phyloP scores from a whole-genome alignment of 208 protist species.

The Porcisia hertigi region DNA sequence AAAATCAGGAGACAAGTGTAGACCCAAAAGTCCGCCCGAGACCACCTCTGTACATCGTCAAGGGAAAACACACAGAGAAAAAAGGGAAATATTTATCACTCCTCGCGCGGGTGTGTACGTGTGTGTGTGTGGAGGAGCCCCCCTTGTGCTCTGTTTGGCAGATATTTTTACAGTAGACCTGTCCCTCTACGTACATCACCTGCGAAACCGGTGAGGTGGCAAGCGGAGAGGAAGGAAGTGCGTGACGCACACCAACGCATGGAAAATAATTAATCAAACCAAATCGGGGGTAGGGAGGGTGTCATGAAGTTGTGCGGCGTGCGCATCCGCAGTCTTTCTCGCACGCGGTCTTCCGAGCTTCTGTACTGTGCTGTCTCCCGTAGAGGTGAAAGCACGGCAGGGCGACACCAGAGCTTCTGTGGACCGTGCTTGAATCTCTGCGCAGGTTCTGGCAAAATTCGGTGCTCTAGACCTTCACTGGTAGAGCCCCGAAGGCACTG shows the following conservation, averaged over 20 bases:
- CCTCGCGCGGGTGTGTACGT: too few species aligned
- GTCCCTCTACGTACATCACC: too few species aligned
- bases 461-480: background rate
- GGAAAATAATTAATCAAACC: background rate
- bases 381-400: background rate
- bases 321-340: background rate
- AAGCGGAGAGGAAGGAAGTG: too few species aligned
- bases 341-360: background rate
- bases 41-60: background rate
- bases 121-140: too few species aligned
- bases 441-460: background rate
- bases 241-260: too few species aligned
- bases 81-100: background rate
- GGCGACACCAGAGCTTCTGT: background rate
- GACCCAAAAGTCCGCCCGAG: background rate
- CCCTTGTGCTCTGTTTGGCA: too few species aligned
- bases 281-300: background rate
- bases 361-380: background rate
- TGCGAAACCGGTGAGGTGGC: too few species aligned
- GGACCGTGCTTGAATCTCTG: background rate
- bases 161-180: too few species aligned
- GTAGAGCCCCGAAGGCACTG: slow-evolving; percentile 1
- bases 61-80: background rate
- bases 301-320: slow-evolving; percentile 2
- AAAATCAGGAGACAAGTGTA: background rate